phyloP scores from a whole-genome alignment of 495 filamentous ascomycete species.

The Neurospora sp. region DNA sequence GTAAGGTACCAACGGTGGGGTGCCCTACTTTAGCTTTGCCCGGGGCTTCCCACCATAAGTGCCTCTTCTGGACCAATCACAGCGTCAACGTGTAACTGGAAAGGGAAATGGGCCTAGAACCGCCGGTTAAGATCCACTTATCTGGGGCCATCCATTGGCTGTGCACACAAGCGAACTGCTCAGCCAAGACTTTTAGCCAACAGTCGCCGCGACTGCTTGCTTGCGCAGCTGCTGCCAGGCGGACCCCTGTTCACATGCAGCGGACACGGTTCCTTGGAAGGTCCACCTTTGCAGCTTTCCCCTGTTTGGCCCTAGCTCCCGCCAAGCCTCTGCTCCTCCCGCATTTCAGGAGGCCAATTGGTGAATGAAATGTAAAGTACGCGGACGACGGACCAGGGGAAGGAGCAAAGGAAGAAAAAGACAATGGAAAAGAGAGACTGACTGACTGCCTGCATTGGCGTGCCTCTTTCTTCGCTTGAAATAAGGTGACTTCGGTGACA shows the following conservation, averaged over 20 bases:
- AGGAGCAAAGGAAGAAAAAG: background rate
- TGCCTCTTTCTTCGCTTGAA: background rate
- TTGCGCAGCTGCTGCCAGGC: background rate
- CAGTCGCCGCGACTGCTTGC: slow-evolving; percentile 1
- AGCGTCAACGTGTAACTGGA: background rate
- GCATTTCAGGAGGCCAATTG: background rate
- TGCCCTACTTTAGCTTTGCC: background rate
- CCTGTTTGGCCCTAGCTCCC: background rate
- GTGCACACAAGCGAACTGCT: background rate
- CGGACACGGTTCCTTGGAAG: background rate
- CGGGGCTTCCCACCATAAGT: background rate
- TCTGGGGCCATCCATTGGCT: background rate
- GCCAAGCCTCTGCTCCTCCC: background rate
- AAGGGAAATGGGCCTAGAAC: slow-evolving; percentile 3
- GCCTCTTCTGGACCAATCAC: slow-evolving; percentile 7
- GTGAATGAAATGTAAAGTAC: background rate
- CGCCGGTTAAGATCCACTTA: background rate
- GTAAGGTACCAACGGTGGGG: background rate
- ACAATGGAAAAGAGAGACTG: background rate
- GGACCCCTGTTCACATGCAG: background rate
- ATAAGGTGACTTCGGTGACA: background rate
- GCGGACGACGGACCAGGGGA: background rate
- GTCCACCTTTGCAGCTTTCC: background rate
- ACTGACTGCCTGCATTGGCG: background rate
- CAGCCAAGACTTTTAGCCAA: background rate